Percentiles rank a stretch among this genome's conserved stretches.
Evolutionary conservation across 495 filamentous ascomycete genomes (phyloP).

Genomic region (Aspergillus ostianus): DNA sequence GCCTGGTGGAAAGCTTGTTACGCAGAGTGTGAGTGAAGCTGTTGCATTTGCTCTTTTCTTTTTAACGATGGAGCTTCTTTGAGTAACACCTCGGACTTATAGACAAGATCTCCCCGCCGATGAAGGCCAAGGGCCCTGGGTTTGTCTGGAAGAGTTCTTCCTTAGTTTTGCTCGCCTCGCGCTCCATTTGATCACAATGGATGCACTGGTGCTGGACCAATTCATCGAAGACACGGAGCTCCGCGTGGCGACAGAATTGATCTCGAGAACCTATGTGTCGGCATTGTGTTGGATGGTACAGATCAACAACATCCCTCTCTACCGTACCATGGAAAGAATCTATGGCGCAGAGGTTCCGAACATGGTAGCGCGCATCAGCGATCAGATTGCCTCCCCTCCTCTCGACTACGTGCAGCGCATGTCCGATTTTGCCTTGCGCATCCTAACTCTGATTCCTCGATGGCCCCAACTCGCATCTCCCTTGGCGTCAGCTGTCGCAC

Average conservation of each 20-base stretch:
- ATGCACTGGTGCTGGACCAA: constrained; percentile 26
- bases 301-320: constrained; percentile 32
- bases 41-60: neutral
- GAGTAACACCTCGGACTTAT: constrained; percentile 1
- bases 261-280: constrained; percentile 31
- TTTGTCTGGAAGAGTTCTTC: constrained; percentile 37
- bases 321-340: constrained; percentile 24
- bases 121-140: constrained; percentile 24
- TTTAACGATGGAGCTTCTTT: neutral
- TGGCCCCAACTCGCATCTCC: constrained; percentile 24
- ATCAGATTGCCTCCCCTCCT: constrained; percentile 26
- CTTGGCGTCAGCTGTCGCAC: constrained; percentile 20
- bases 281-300: constrained; percentile 32
- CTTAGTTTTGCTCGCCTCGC: constrained; percentile 33
- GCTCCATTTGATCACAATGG: constrained; percentile 36
- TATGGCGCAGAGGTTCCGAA: constrained; percentile 23
- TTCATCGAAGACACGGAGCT: constrained; percentile 26
- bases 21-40: constrained; percentile 40
- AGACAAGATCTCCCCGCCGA: constrained; percentile 33
- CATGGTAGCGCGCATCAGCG: constrained; percentile 30
- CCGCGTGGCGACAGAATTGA: constrained; percentile 20
- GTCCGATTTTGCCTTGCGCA: constrained; percentile 25
- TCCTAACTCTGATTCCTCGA: constrained; percentile 26
- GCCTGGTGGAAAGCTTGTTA: constrained; percentile 41
- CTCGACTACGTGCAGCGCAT: constrained; percentile 23